Evolutionary conservation across 2,329 filamentous ascomycete genomes (phyloP), one percentile per base, ranked within the genome.

Genomic region (Claviceps pusilla): DNA sequence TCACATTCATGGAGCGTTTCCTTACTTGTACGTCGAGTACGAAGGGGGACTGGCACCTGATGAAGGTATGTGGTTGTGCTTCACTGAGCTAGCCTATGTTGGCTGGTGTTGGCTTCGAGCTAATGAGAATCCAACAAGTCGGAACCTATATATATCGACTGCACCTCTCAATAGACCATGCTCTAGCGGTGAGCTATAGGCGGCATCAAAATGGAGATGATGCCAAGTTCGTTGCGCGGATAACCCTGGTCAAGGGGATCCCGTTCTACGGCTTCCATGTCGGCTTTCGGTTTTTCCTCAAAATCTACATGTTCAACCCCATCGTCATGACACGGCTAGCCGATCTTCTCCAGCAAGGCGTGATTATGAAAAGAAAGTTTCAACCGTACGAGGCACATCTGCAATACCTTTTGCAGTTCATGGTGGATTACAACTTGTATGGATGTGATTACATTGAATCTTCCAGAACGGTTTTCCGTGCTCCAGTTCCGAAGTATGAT

Each of bases 401-500:
- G 57, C 89, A 95, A 64, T 97, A 90, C 66, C 72, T 96, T 9
- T 76, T 93, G 10, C 94, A 98, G 69, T 98, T 94, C 80, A 97
- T 98, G 93, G 86, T 85, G 59, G 94, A 98, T 67, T 98, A 94
- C 73, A 98, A 96, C 65, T 74, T 98, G 60, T 97, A 95, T 66
- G 94, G 94, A 7, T 98, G 93, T 65, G 84, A 82, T 54, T 94
- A 91, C 62, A 82, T 97, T 59, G 80, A 91, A 56, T 85, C 82
- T 51, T 74, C 74, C 10, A 86, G 81, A 58, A 80, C 83, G 1
- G 76, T 71, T 33, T 96, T 95, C 64, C 81, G 93, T 54, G 74
- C 75, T 2, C 89, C 89, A 0, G 73, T 96, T 2, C 90, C 90
- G 0, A 72, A 77, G 9, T 82, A 80, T 61, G 73, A 82, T n/a